Conservation (phyloP, 495 filamentous ascomycete genomes). For the Astrothelium subdiscretum region DNA sequence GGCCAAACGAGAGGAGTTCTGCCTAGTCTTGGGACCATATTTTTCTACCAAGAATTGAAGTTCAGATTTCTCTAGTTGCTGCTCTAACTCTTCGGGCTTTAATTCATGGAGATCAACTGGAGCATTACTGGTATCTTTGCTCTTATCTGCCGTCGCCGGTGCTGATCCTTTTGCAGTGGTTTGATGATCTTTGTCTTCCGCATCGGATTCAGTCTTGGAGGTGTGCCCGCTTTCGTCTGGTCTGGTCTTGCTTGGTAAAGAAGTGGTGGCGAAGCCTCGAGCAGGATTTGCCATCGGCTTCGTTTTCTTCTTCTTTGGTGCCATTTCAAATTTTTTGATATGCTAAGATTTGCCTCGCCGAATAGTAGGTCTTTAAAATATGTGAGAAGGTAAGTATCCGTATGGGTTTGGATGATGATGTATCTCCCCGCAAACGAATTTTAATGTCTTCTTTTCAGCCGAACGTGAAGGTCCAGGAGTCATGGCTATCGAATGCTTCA, state of each 20-base stretch:
- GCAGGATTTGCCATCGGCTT: constrained; percentile 75
- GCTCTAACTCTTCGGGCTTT: constrained; percentile 74
- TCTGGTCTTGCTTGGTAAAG: constrained; percentile 60
- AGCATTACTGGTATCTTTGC: not conserved
- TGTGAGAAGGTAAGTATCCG: not conserved
- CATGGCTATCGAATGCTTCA: not conserved
- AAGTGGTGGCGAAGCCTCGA: constrained; percentile 85
- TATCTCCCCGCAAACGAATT: not conserved
- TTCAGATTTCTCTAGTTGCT: constrained; percentile 66
- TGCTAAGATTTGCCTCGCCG: not conserved
- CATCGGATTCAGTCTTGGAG: not conserved
- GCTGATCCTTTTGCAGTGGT: constrained; percentile 11
- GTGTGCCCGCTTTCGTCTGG: constrained; percentile 5
- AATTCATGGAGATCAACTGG: constrained; percentile 35
- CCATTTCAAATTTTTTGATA: not conserved
- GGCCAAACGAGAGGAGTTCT: constrained; percentile 48
- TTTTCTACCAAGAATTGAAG: constrained; percentile 77
- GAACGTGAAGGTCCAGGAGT: not conserved
- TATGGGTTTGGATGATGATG: not conserved
- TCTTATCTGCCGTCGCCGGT: not conserved
- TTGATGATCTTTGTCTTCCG: constrained; percentile 3
- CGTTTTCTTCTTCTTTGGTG: constrained; percentile 65
- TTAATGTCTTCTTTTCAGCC: not conserved
- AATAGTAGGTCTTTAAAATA: not conserved
- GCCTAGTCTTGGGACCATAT: constrained; percentile 47